Conservation (phyloP, 345 rosid species). For the Pugionium dolabratum region DNA sequence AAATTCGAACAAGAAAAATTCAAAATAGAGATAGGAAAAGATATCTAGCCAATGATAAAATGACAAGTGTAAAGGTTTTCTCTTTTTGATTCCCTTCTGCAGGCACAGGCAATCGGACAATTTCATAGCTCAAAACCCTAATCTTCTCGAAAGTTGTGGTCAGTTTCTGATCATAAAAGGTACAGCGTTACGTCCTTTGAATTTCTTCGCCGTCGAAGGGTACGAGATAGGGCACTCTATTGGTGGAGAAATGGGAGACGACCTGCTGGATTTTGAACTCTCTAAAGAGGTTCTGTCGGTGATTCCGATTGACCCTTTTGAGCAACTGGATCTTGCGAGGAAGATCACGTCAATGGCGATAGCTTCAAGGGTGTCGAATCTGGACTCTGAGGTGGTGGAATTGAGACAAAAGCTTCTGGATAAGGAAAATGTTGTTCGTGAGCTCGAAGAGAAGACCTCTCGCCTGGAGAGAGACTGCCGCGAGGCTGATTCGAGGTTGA, state of each 20-base stretch:
- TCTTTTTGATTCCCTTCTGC: constrained; percentile 4
- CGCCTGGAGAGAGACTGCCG: constrained; percentile 55
- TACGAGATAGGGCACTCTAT: constrained; percentile 20
- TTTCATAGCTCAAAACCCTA: constrained; percentile 27
- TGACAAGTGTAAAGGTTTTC: constrained; percentile 22
- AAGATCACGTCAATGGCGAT: constrained; percentile 96
- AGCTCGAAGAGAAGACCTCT: constrained; percentile 63
- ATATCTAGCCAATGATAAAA: neutral
- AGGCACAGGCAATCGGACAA: constrained; percentile 29
- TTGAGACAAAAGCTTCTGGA: constrained; percentile 57
- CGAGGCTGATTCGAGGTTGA: constrained; percentile 68
- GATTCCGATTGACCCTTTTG: constrained; percentile 88
- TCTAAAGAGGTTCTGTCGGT: constrained; percentile 76
- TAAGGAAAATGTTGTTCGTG: constrained; percentile 62
- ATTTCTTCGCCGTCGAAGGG: constrained; percentile 1
- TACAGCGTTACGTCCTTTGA: constrained; percentile 1
- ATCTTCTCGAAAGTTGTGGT: constrained; percentile 28
- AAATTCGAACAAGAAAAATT: constrained; percentile 26
- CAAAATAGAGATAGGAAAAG: constrained; percentile 23
- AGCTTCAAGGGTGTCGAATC: constrained; percentile 81
- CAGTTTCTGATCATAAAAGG: constrained; percentile 12
- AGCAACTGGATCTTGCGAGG: constrained; percentile 96
- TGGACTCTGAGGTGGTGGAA: constrained; percentile 67
- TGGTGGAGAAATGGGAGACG: constrained; percentile 44
- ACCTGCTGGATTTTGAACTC: constrained; percentile 59